phyloP scores from a whole-genome alignment of 306 rosid species.

The Glycine tomentella region DNA sequence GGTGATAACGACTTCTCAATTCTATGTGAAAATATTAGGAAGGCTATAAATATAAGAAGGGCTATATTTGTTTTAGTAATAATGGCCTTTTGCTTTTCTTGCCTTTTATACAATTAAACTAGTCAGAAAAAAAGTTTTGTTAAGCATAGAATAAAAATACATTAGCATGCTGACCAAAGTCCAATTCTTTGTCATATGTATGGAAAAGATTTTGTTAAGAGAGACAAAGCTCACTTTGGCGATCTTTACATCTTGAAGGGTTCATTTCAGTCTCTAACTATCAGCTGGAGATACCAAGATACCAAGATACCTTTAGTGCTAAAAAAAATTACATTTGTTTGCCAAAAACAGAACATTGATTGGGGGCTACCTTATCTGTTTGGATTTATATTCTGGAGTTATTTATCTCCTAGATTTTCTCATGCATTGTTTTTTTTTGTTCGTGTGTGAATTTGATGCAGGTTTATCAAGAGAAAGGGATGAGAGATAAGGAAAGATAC shows the following conservation, averaged over 20 bases:
- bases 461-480: constrained; percentile 83
- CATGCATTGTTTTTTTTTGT: not conserved
- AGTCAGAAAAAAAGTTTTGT: not conserved
- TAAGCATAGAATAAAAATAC: constrained; percentile 1
- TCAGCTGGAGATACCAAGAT: not conserved
- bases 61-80: not conserved
- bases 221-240: not conserved
- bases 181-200: not conserved
- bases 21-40: constrained; percentile 1
- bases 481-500: constrained; percentile 81
- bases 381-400: not conserved
- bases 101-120: not conserved
- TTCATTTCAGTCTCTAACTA: not conserved
- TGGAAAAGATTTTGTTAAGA: not conserved
- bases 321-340: not conserved
- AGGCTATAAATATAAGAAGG: no score
- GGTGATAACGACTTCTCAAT: constrained; percentile 15
- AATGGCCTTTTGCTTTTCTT: not conserved
- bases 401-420: constrained; percentile 23
- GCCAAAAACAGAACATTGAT: constrained; percentile 15
- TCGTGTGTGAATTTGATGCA: constrained; percentile 41
- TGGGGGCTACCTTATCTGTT: constrained; percentile 8
- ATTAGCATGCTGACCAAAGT: not conserved
- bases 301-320: not conserved
- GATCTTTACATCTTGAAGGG: not conserved